Evolutionary conservation across 768 basidiomycete genomes (phyloP).

Genomic region (Mycena floridula): DNA sequence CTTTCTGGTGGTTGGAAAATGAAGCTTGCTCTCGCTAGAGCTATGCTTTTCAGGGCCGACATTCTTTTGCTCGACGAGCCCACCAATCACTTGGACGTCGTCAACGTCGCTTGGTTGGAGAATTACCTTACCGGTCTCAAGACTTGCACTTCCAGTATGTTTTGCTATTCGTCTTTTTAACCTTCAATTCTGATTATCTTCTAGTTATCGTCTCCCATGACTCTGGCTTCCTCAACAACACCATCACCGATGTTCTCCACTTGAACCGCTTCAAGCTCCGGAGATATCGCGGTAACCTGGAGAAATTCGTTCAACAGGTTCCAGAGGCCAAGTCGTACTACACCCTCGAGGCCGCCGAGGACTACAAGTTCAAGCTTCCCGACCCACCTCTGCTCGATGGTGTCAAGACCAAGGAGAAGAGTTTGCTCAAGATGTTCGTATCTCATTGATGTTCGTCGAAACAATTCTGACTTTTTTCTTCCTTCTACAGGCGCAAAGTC

Average conservation of each 20-base stretch:
- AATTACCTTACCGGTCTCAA: slow-evolving; percentile 83
- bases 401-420: slow-evolving; percentile 99
- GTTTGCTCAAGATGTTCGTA: slow-evolving; percentile 80
- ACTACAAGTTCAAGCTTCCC: slow-evolving; percentile 98
- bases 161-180: slow-evolving; percentile 1
- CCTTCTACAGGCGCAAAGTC: slow-evolving; percentile 62
- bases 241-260: slow-evolving; percentile 96
- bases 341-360: slow-evolving; percentile 90
- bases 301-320: slow-evolving; percentile 88
- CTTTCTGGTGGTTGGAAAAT: slow-evolving; percentile 99
- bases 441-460: background rate
- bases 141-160: slow-evolving; percentile 86
- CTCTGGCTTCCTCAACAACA: slow-evolving; percentile 95
- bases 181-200: slow-evolving; percentile 7
- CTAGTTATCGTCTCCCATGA: slow-evolving; percentile 97
- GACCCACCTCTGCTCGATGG: slow-evolving; percentile 95
- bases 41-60: slow-evolving; percentile 97
- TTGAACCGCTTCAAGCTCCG: slow-evolving; percentile 97
- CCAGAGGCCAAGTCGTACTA: slow-evolving; percentile 98
- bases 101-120: slow-evolving; percentile 98
- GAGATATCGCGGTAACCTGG: slow-evolving; percentile 93
- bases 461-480: slow-evolving; percentile 6
- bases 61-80: slow-evolving; percentile 96
- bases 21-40: slow-evolving; percentile 96
- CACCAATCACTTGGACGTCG: slow-evolving; percentile 94